A percentile compares a stretch with the other conserved stretches of the same genome.
These are phyloP conservation scores for Calonectria crousiana DNA, from an alignment of 2,329 filamentous ascomycete species.

Conservation along the genomic window DNA sequence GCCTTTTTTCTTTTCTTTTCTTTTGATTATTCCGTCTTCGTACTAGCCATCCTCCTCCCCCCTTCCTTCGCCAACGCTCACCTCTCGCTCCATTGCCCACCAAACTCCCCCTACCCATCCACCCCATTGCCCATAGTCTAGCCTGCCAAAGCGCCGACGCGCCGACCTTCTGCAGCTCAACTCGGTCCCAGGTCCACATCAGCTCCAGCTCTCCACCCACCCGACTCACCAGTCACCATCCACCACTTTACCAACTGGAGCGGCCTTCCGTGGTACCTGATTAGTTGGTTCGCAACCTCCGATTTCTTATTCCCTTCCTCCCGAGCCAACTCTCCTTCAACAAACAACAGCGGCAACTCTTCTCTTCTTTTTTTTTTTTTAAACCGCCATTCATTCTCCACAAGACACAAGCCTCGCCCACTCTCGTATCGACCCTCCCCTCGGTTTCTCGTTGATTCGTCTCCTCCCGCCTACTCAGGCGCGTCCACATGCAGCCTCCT, in stretches of 20 bases:
- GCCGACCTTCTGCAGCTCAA: constrained; percentile 21
- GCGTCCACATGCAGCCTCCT: constrained; percentile 47
- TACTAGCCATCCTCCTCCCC: background rate
- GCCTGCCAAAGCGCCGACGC: constrained; percentile 17
- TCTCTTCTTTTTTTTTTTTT: background rate
- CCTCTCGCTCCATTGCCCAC: constrained; percentile 2
- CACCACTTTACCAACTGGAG: constrained; percentile 35
- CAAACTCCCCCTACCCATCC: constrained; percentile 9
- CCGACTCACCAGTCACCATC: constrained; percentile 36
- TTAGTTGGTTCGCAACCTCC: constrained; percentile 29
- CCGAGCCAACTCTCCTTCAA: background rate
- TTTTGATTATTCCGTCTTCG: background rate
- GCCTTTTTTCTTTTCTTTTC: background rate
- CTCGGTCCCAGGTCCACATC: constrained; percentile 40
- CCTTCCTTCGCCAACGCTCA: background rate
- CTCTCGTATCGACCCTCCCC: constrained; percentile 2
- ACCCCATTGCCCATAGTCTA: constrained; percentile 14
- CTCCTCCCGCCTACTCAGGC: constrained; percentile 36
- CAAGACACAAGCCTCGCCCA: background rate
- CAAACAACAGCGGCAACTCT: constrained; percentile 11
- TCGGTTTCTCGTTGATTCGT: constrained; percentile 15
- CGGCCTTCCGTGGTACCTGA: constrained; percentile 24
- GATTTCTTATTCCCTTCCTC: constrained; percentile 30
- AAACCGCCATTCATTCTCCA: background rate
- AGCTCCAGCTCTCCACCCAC: constrained; percentile 47